phyloP scores from a whole-genome alignment of 1,284 basidiomycete species.

The Sporisorium iseilematis-ciliati region DNA sequence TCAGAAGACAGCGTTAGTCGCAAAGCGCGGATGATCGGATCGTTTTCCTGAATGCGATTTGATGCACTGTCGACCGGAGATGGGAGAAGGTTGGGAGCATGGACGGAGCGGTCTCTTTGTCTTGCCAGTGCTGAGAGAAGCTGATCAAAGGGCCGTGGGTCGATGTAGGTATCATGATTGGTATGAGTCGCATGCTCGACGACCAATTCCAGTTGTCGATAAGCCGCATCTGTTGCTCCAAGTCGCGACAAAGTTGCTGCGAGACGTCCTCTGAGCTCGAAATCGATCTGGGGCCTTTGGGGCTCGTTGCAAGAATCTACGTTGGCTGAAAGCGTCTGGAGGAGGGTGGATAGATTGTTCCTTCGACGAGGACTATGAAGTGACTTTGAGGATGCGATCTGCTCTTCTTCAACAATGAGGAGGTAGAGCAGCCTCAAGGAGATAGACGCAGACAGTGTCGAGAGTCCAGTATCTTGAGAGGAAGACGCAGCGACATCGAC shows the following conservation, averaged over 20 bases:
- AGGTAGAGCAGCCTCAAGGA: constrained; percentile 41
- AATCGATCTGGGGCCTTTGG: constrained; percentile 9
- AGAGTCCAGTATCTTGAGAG: constrained; percentile 1
- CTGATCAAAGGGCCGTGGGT: constrained; percentile 45
- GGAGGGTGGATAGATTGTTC: constrained; percentile 3
- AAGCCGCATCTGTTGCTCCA: constrained; percentile 24
- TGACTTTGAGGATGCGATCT: constrained; percentile 22
- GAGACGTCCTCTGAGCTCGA: constrained; percentile 27
- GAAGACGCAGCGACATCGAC: not conserved
- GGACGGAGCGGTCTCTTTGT: not conserved
- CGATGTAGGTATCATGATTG: constrained; percentile 6
- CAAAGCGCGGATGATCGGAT: constrained; percentile 36
- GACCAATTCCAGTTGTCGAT: constrained; percentile 6
- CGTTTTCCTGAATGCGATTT: constrained; percentile 5
- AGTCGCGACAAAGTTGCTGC: constrained; percentile 30
- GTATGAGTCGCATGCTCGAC: constrained; percentile 6
- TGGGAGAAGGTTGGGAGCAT: constrained; percentile 14
- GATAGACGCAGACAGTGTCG: constrained; percentile 12
- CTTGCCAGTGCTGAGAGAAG: constrained; percentile 36
- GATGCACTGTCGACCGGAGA: constrained; percentile 31
- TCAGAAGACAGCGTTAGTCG: constrained; percentile 27
- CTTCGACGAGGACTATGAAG: constrained; percentile 5
- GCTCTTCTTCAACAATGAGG: constrained; percentile 42
- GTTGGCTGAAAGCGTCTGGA: constrained; percentile 11
- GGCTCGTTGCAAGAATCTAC: not conserved